phyloP scores from a whole-genome alignment of 179 eudicot genomes.

The Gypsophila paniculata region DNA sequence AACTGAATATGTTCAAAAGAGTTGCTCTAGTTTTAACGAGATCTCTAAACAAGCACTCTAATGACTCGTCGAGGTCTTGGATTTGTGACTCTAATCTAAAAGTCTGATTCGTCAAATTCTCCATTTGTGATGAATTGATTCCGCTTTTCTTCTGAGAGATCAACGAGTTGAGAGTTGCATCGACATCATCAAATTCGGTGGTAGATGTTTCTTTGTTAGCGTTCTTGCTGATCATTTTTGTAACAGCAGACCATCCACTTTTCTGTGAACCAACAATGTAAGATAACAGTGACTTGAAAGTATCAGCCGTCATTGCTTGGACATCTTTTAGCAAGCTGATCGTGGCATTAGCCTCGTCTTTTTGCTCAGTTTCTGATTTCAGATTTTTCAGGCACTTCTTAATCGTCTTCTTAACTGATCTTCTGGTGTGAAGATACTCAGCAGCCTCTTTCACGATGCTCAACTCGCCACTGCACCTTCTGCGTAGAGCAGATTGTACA shows the following conservation, averaged over 20 bases:
- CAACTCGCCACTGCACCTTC: conserved; percentile 32
- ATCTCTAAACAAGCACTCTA: conserved; percentile 40
- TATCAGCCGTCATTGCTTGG: conserved; percentile 23
- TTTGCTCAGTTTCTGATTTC: conserved; percentile 6
- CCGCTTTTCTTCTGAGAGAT: conserved; percentile 26
- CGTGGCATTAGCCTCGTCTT: neutral
- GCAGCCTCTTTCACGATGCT: conserved; percentile 21
- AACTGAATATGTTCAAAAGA: conserved; percentile 40
- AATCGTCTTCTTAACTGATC: conserved; percentile 28
- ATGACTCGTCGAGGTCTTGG: conserved; percentile 34
- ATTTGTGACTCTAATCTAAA: conserved; percentile 32
- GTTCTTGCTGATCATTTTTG: conserved; percentile 21
- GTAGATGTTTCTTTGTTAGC: conserved; percentile 10
- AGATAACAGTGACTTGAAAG: conserved; percentile 24
- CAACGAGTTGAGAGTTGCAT: conserved; percentile 21
- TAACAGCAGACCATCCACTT: conserved; percentile 22
- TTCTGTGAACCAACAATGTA: conserved; percentile 24
- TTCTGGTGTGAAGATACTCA: conserved; percentile 26
- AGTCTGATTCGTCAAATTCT: conserved; percentile 26
- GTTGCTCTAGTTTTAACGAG: conserved; percentile 43
- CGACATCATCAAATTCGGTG: conserved; percentile 26
- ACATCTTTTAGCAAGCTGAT: conserved; percentile 28
- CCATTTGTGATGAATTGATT: conserved; percentile 11
- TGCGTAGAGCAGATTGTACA: conserved; percentile 30
- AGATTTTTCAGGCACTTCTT: conserved; percentile 30